Evolutionary conservation across 192 early-diverging fungal genomes (phyloP).

Genomic region (Geranomyces variabilis): DNA sequence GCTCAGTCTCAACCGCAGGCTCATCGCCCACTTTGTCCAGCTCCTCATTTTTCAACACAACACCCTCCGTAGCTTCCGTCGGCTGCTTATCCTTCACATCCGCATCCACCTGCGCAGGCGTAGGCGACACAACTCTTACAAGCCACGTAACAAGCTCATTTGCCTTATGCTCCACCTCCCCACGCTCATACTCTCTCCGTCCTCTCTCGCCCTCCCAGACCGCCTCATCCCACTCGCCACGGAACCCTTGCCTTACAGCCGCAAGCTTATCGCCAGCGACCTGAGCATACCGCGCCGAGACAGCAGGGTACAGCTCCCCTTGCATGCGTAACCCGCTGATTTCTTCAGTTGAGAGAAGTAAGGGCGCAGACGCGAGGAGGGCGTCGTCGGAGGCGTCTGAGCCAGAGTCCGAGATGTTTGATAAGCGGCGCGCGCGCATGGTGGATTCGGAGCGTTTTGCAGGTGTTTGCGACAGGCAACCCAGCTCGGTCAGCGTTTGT

Average conservation of each 20-base stretch:
- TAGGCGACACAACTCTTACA: background rate
- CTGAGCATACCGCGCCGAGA: constrained; percentile 14
- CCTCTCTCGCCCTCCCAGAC: constrained; percentile 28
- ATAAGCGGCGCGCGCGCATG: background rate
- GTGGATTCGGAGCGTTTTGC: background rate
- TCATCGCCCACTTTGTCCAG: too few species aligned
- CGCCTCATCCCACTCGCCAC: constrained; percentile 28
- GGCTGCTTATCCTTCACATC: background rate
- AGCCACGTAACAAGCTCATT: constrained; percentile 25
- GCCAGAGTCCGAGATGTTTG: constrained; percentile 23
- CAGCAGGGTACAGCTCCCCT: constrained; percentile 12
- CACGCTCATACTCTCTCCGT: constrained; percentile 22
- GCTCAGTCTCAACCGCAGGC: too few species aligned
- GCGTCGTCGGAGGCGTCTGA: constrained; percentile 6
- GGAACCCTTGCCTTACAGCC: constrained; percentile 15
- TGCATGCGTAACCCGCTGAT: constrained; percentile 28
- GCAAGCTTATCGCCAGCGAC: constrained; percentile 22
- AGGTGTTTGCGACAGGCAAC: background rate
- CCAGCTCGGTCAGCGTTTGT: constrained; percentile 8
- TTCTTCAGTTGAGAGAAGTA: constrained; percentile 20
- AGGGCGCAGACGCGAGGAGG: background rate
- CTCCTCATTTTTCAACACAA: too few species aligned
- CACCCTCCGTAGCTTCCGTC: too few species aligned
- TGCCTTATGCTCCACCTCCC: constrained; percentile 29
- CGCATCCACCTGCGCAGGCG: background rate